Evolutionary conservation across 495 filamentous ascomycete genomes (phyloP), one percentile per base, ranked within the genome.

Genomic region (Bacidia rubella): DNA sequence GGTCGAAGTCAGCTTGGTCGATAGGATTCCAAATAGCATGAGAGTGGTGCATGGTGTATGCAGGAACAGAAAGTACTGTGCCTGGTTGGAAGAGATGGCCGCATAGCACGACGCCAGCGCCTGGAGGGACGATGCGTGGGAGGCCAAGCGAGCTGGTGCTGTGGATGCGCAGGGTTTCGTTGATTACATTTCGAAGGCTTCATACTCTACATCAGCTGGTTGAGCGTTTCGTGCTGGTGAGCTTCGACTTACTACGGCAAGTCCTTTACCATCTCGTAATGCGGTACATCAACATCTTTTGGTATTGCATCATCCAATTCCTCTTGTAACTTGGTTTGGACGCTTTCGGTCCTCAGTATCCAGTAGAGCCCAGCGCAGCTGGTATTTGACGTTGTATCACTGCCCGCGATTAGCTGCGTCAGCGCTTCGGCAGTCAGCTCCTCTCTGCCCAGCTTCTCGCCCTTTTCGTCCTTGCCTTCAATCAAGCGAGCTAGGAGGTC

Each of bases 151-250:
- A 81, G 3, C 88, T 90, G 11, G 90, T 94, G 53, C 78, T 82
- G 76, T 95, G 90, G 66, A 87, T 83, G 54, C 90, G 86, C 63
- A 95, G 79, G 12, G 86, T 88, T 68, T 97, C 90, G 66, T 82
- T 83, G 66, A 95, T 87, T 40, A 93, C 82, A 54, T 73, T 78
- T 55, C 82, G 70, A 20, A 95, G 77, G 66, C 71, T 71, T 26
- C 3, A 15, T 15, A 7, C 3, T 15, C n/a, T 5, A 22, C 20
- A 44, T 22, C 41, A 44, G 15, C 41, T 17, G n/a, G n/a, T n/a
- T n/a, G 50, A 39, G 9, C 24, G 27, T 2, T 35, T 32, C 15
- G 47, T 22, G 54, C n/a, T n/a, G n/a, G n/a, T n/a, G n/a, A n/a
- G n/a, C n/a, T n/a, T n/a, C n/a, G n/a, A n/a, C 72, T 52, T 70